Evolutionary conservation across 2,329 filamentous ascomycete genomes (phyloP).

Genomic region (Cladosporium phlei): DNA sequence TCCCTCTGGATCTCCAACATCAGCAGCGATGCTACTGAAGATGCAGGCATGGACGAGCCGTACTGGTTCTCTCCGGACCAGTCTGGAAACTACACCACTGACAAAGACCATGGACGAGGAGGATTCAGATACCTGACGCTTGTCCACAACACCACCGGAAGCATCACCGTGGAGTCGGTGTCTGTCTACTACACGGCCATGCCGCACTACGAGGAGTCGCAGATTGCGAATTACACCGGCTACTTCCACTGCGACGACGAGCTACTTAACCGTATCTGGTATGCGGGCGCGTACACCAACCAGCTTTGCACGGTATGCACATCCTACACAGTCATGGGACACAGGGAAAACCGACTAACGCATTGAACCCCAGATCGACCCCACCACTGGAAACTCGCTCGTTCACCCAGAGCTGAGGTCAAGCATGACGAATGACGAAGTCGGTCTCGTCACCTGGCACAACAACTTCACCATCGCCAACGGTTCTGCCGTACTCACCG

Average conservation of each 20-base stretch:
- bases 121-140: constrained; percentile 52
- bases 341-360: not conserved
- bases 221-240: constrained; percentile 38
- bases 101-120: constrained; percentile 43
- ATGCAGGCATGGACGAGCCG: constrained; percentile 40
- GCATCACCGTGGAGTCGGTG: constrained; percentile 36
- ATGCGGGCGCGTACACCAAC: constrained; percentile 43
- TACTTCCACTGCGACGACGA: constrained; percentile 37
- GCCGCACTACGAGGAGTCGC: constrained; percentile 38
- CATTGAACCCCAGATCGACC: not conserved
- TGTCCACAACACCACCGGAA: constrained; percentile 37
- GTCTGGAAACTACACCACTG: constrained; percentile 41
- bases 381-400: constrained; percentile 13
- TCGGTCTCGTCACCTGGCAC: constrained; percentile 25
- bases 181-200: constrained; percentile 43
- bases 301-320: constrained; percentile 30
- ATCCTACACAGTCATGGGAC: not conserved
- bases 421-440: constrained; percentile 15
- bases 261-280: constrained; percentile 54
- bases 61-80: constrained; percentile 45
- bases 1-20: constrained; percentile 49
- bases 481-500: constrained; percentile 33
- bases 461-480: constrained; percentile 34
- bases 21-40: constrained; percentile 40
- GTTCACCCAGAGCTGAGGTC: constrained; percentile 11